Evolutionary conservation across 768 basidiomycete genomes (phyloP), one percentile per base, ranked within the genome.

Genomic region (Leccinum olivaceopallidum): DNA sequence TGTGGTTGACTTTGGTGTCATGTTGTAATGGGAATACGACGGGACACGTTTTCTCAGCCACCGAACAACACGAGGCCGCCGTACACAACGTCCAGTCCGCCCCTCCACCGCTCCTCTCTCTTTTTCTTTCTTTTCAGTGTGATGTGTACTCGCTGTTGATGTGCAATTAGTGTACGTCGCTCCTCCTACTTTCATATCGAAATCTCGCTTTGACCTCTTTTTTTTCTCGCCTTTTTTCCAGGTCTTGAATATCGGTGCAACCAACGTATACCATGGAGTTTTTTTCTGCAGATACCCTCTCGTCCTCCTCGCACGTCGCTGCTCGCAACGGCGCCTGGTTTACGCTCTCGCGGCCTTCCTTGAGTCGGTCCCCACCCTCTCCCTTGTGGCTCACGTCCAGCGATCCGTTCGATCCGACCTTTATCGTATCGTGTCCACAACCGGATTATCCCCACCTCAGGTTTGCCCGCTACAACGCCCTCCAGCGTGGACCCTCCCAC

Each of bases 11-110:
- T 44, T 13, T 8, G 34, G 10, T 10, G 53, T 37, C 8, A 44
- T 36, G 28, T 16, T 53, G 53, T 37, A 62, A 70, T 57, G 68
- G 66, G 63, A 65, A 60, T 71, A 64, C 54, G 55, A 62, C 67
- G 66, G 67, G 63, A 71, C 71, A 71, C 72, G 73, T 75, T 73
- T 71, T 72, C 73, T 72, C 72, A 73, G 72, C 72, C 72, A 73
- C 72, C 53, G 57, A 44, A 36, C 65, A 66, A 68, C 74, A 73
- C 72, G 72, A 75, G 72, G 72, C 62, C 64, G 28, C 48, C 63
- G 18, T 42, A 42, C 30, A 42, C 67, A 57, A 24, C 63, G 44
- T 54, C 59, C 37, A 62, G 57, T 53, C 63, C 49, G 52, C 59
- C 60, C 30, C 51, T 14, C n/a, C 52, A n/a, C 51, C 24, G 28